Base-by-base conservation (phyloP, 2,329 filamentous ascomycete species). In the Alternaria hordeiaustralica region DNA sequence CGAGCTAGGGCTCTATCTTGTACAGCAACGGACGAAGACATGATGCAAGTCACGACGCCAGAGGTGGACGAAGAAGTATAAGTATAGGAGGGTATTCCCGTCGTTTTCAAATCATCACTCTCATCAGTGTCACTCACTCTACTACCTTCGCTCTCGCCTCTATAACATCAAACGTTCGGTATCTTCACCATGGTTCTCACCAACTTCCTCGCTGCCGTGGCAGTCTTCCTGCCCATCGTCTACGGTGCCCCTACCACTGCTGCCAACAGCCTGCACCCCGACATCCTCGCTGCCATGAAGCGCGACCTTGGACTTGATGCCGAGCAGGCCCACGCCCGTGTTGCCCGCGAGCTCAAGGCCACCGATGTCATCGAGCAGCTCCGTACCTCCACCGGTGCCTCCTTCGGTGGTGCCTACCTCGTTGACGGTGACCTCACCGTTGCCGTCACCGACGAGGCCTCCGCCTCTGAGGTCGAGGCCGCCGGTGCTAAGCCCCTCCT, bases 281-380 rank as follows among this genome's bases (percentile, higher is more conserved):
- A 79, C 71, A 79, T 82, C 66, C 73, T 82, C 55, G 79, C 76
- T 64, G 80, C 80, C 70, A 82, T 82, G 80, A 82, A 82, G 79
- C 80, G 80, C 66, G 80, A 82, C 73, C 68, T 82, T 55, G 80
- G 80, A 13, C 76, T 82, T 20, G 74, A 81, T 57, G 74, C 79
- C 54, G 74, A 76, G 66, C 75, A 80, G 69, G 80, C 80, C 26
- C 77, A 74, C 62, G 75, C 75, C 65, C 79, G 79, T 71, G 80
- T 82, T 58, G 75, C 78, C 64, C 75, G 78, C 13, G 80, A 82
- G 68, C 66, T 79, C 66, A 64, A 67, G 65, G 78, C 79, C 66
- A 67, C 70, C 64, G 74, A 76, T n/a, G 67, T 82, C 71, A 81
- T 82, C 55, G 76, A 81, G 61, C 69, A 78, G 67, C 68, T 81